Evolutionary conservation across 129 eudicot genomes (phyloP), one percentile per base, ranked within the genome.

Genomic region (Pulicaria dysenterica): DNA sequence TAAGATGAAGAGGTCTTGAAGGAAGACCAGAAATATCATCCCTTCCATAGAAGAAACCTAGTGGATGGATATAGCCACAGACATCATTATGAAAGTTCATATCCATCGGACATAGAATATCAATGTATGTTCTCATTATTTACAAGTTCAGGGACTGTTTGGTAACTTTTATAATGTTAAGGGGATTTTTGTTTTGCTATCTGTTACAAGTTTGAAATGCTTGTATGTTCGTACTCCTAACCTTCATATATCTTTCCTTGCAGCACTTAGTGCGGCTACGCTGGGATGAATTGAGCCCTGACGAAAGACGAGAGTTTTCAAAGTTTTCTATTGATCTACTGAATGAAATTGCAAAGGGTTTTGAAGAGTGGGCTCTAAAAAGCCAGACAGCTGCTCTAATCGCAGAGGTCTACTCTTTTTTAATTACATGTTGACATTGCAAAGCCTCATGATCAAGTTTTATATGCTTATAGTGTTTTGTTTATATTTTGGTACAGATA

Each of bases 181-280:
- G n/a, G 42, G 63, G 63, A 14, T 58, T 5, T 34, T 24, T 14
- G 14, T 34, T 34, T 53, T 58, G 41, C 14, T 58, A 58, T 16
- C 10, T 9, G 42, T 11, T 19, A 58, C 31, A 10, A 24, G 31
- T 24, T 24, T 24, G 31, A 24, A 24, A 24, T 24, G 31, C 31
- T 24, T 24, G 31, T 24, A 24, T 24, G 31, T 24, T 2, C 2
- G 31, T 24, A 24, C 31, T 24, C 31, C 31, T 24, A 24, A 24
- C 2, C 31, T 24, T 24, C 31, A 24, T 24, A n/a, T 76, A 66
- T 66, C 70, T 62, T 42, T 47, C 14, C 45, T 62, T 85, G 76
- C 77, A 94, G 99, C 99, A 94, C 86, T 79, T 90, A 80, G 99
- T 94, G 75, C 82, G 99, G 74, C 55, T 90, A 41, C 85, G 97